Conservation (phyloP, 2,329 filamentous ascomycete species). For the Apiospora sp. region DNA sequence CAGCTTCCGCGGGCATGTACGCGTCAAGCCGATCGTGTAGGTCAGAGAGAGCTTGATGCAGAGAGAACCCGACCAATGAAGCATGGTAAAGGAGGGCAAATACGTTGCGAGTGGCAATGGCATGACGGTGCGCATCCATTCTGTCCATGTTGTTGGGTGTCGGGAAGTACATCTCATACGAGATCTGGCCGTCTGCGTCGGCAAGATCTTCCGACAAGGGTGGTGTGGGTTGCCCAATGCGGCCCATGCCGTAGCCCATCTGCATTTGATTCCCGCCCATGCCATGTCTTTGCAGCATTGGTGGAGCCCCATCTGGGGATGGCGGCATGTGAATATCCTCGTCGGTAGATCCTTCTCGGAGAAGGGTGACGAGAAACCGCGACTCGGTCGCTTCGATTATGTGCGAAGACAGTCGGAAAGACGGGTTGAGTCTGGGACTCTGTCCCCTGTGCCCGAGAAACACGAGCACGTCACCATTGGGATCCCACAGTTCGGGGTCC, state of each 20-base stretch:
- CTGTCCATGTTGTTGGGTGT: constrained; percentile 58
- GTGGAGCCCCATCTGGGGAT: constrained; percentile 52
- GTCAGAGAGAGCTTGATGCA: constrained; percentile 70
- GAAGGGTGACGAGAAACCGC: constrained; percentile 58
- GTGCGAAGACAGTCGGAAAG: constrained; percentile 65
- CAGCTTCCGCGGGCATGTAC: constrained; percentile 63
- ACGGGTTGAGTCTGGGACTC: constrained; percentile 55
- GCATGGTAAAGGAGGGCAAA: constrained; percentile 71
- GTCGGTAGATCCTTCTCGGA: constrained; percentile 61
- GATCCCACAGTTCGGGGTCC: constrained; percentile 68
- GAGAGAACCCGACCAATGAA: constrained; percentile 69
- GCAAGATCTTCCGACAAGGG: constrained; percentile 55
- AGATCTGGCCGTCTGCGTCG: constrained; percentile 61
- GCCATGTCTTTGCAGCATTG: constrained; percentile 47
- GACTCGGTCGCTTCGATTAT: constrained; percentile 66
- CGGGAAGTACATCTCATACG: constrained; percentile 70
- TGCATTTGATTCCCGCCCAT: constrained; percentile 35
- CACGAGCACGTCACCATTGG: constrained; percentile 66
- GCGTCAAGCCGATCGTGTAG: constrained; percentile 66
- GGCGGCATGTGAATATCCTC: constrained; percentile 52
- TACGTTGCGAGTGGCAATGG: constrained; percentile 73
- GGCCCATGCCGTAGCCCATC: constrained; percentile 35
- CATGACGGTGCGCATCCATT: constrained; percentile 61
- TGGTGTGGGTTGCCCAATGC: constrained; percentile 49
- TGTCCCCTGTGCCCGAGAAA: constrained; percentile 59